Base-by-base conservation (phyloP, 805 yeast genomes). In the Myxozyma lipomycoides region DNA sequence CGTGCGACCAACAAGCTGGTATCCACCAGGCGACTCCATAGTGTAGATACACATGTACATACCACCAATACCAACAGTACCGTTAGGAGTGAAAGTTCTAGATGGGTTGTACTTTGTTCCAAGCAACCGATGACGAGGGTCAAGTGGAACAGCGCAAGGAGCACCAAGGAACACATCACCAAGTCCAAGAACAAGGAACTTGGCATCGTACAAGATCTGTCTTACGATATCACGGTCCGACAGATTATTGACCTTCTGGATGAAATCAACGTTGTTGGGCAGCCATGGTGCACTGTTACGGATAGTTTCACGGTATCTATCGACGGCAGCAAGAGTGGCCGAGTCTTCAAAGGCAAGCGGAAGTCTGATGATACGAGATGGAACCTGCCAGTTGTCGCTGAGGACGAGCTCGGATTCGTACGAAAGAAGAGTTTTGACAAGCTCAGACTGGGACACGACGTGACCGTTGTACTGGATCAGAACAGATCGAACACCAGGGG, bases 1-100 rank as follows among this genome's bases (percentile, higher is more conserved):
- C 9, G 98, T 91, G 66, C 98, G 81, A 50, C 98, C 98, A 56
- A 89, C 91, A 61, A 91, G 77, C 72, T 91, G 98, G 71, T 91
- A 91, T 28, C 98, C 98, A 71, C 98, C 98, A 43, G 98, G 98
- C 23, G 96, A 88, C 60, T 88, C 95, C 91, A 91, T 90, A 28
- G 98, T 88, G 70, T 91, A 91, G 62, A 91, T 90, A 73, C 98
- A 91, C 98, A 91, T 90, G 77, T 89, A 93, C 86, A 85, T 88
- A 62, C 98, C 98, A 57, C 98, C 98, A 66, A 93, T 83, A 64
- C 98, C 98, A 55, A 91, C 98, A 34, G 93, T 86, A 61, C 98
- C 98, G 65, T 88, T 87, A 36, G 96, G 96, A 1, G 98, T 91
- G 73, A 77, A 90, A 1, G 97, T 87, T 74, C 98, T 80, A 12